A percentile compares a stretch with the other conserved stretches of the same genome.
Conservation (phyloP, 441 rosid species). For the Raphanus hybrid region DNA sequence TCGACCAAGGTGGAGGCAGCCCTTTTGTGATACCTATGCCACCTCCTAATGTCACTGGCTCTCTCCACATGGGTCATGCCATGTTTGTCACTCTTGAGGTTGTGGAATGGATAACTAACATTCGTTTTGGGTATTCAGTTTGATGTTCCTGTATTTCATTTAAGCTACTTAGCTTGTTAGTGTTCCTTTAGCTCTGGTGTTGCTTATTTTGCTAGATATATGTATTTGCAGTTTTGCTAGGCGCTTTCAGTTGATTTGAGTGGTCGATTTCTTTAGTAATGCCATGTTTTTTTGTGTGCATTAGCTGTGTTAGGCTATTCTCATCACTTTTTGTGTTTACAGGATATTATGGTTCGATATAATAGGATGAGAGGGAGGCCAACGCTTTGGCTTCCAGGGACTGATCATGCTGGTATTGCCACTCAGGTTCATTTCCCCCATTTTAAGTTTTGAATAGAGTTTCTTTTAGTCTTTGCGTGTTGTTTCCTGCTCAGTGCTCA, state of each 20-base stretch:
- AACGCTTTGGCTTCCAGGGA: constrained; percentile 97
- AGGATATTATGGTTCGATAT: constrained; percentile 97
- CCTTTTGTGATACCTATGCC: constrained; percentile 98
- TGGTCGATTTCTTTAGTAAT: constrained; percentile 1
- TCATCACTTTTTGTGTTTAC: constrained; percentile 5
- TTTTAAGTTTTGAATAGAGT: constrained; percentile 21
- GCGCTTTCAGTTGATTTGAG: background rate
- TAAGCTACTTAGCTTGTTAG: constrained; percentile 26
- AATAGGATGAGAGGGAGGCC: constrained; percentile 95
- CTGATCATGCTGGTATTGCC: constrained; percentile 99
- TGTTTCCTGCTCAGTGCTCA: background rate
- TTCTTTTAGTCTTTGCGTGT: background rate
- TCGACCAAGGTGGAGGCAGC: constrained; percentile 64
- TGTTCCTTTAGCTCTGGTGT: constrained; percentile 11
- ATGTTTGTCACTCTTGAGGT: constrained; percentile 99
- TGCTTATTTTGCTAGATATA: background rate
- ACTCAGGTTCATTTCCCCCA: constrained; percentile 73
- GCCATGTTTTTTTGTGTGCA: constrained; percentile 3
- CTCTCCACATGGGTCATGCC: constrained; percentile 99
- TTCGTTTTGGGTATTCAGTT: constrained; percentile 40
- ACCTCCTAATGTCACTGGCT: constrained; percentile 98
- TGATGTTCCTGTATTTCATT: constrained; percentile 18
- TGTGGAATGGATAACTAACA: constrained; percentile 43
- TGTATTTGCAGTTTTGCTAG: background rate
- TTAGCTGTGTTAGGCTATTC: constrained; percentile 19